Evolutionary conservation across 2,329 filamentous ascomycete genomes (phyloP), one percentile per base, ranked within the genome.

Genomic region (Aspergillus sp.): DNA sequence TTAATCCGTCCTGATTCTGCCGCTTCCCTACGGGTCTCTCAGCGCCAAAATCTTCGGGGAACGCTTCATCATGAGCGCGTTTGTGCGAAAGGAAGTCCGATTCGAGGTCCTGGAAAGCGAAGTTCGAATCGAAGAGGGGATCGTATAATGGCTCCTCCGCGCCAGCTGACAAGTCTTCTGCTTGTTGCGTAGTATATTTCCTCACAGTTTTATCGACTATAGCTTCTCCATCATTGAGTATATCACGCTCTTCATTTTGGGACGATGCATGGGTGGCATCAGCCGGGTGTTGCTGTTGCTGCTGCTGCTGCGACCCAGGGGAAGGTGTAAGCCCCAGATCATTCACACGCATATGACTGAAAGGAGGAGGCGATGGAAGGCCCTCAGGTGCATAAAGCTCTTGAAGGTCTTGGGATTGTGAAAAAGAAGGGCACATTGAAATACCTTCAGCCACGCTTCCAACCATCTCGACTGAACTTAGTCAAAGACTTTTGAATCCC

Each of bases 271-370:
- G 49, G 43, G 43, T 39, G 37, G 20, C 39, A 48, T 54, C 49
- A 41, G 48, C 35, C 39, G 43, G 41, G 10, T 12, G 25, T 12
- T 30, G 25, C 25, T 30, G 25, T 12, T 20, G 37, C 44, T 53
- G 53, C 54, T 58, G 59, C 50, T 55, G 57, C 58, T 66, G 63
- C 23, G 61, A 65, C 52, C 64, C 63, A 57, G 67, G 66, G 64
- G 62, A 56, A 60, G 62, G 67, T 70, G 68, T 70, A 69, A 71
- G 68, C 66, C 67, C 68, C 64, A 66, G 65, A 65, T 66, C 63
- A 59, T 61, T 59, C 49, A 54, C 51, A 57, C 58, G 52, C 54
- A 60, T 55, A 58, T 52, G 50, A 58, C 54, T 44, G 42, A 49
- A 44, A 43, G 43, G 54, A 43, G 48, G 49, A 48, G 56, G 45